Conservation (phyloP, 1,284 basidiomycete species). For the Trametes pubescens region DNA sequence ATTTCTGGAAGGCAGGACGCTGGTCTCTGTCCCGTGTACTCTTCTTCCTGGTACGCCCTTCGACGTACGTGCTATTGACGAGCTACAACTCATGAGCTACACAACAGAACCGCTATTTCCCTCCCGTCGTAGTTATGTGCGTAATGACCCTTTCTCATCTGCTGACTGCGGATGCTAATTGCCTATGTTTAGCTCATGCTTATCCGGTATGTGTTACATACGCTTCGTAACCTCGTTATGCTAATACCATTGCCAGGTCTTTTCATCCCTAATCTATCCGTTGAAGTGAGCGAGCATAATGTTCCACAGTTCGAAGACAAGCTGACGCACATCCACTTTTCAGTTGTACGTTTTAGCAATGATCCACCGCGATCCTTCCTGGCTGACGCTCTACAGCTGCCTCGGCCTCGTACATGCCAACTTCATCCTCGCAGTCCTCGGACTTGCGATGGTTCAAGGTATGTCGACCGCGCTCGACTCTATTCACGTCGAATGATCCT, state of each 20-base stretch:
- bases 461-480: neutral
- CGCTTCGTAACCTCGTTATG: neutral
- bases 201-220: constrained; percentile 4
- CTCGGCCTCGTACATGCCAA: constrained; percentile 20
- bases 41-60: constrained; percentile 35
- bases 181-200: constrained; percentile 2
- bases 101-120: constrained; percentile 39
- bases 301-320: neutral
- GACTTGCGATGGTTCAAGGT: constrained; percentile 37
- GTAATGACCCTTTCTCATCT: constrained; percentile 10
- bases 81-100: constrained; percentile 1
- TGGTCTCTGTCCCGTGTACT: constrained; percentile 39
- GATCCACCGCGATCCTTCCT: neutral
- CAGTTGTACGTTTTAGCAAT: constrained; percentile 8
- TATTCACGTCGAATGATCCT: neutral
- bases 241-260: neutral
- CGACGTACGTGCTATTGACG: neutral
- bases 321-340: neutral
- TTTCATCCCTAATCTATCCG: constrained; percentile 20
- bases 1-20: constrained; percentile 38
- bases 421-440: constrained; percentile 27
- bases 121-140: constrained; percentile 31
- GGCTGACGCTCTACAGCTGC: constrained; percentile 26
- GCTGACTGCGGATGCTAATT: neutral
- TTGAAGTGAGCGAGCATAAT: constrained; percentile 17